Base-by-base conservation (phyloP, 1,284 basidiomycete genomes). In the Puccinia horiana region DNA sequence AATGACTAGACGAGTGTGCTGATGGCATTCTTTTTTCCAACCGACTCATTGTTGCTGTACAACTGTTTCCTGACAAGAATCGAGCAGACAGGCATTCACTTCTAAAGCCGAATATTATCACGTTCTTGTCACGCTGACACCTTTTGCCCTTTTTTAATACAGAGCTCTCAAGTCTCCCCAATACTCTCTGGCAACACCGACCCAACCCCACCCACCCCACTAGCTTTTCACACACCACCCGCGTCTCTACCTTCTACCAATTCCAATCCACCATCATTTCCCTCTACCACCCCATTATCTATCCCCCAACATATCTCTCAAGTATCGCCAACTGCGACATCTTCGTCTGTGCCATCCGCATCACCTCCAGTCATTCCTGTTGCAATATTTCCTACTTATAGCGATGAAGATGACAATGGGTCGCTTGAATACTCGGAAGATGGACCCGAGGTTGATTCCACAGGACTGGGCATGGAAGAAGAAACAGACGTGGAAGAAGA, bases 401-500 rank as follows among this genome's bases (percentile, higher is more conserved):
- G 75, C 26, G 63, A 82, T 37, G 74, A 76, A 47, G 81, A 82
- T 58, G 79, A 81, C 23, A 61, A 32, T 65, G 61, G 56, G 9
- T 75, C 80, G 23, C n/a, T 75, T 6, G 70, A 49, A 65, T 75
- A 65, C 32, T 74, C 80, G 35, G 80, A 81, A 40, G 65, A 42
- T 42, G 32, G 72, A 29, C 80, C 42, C 32, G 80, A 81, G 40
- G 54, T 40, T 44, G 70, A 73, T 29, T 56, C 40, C 8, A 26
- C 70, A 35, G 81, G 72, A 49, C 20, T 75, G 26, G 70, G 65
- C n/a, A 49, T 20, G 4, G 74, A 76, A 44, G 81, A 76, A 44
- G 81, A 81, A 77, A 77, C 78, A 37, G 81, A 82, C 16, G 83
- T 82, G 37, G 84, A 83, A 52, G 83, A 84, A 76, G 82, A 83